Evolutionary conservation across 208 protist species (phyloP).

Genomic region (Plasmodiophora brassicae): DNA sequence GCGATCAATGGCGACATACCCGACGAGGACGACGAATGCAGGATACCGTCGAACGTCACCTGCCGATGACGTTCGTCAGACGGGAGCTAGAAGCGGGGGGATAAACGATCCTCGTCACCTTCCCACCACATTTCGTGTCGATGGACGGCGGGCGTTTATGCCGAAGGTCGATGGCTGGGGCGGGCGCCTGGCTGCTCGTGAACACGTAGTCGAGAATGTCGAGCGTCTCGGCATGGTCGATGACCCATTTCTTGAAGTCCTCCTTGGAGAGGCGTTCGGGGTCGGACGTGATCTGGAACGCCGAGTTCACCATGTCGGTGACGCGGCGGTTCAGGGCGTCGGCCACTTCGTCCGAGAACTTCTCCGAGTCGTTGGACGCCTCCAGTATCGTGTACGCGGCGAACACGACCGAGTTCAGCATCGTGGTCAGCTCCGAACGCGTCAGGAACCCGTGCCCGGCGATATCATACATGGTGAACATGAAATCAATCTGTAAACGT

Average conservation of each 20-base stretch:
- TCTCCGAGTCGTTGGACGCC: neutral
- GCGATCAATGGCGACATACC: no score
- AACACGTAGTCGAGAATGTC: neutral
- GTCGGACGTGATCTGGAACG: neutral
- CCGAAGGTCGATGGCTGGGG: neutral
- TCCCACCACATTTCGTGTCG: no score
- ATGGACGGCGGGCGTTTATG: neutral
- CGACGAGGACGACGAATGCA: no score
- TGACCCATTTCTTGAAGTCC: neutral
- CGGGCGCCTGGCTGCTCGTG: neutral
- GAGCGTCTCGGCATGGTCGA: neutral
- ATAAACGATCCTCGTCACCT: no score
- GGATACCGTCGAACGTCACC: no score
- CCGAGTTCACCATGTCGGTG: neutral
- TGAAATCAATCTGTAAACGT: conserved; percentile 2
- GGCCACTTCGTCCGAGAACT: neutral
- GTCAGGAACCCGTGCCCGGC: neutral
- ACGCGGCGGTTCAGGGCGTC: neutral
- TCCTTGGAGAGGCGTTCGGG: neutral
- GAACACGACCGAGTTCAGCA: conserved; percentile 33
- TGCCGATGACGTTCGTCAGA: no score
- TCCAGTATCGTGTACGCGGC: neutral
- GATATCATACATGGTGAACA: conserved; percentile 2
- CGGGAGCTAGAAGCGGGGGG: no score
- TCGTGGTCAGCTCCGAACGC: neutral